Evolutionary conservation across 306 rosid genomes (phyloP).

Genomic region (Cucurbita ficifolia): DNA sequence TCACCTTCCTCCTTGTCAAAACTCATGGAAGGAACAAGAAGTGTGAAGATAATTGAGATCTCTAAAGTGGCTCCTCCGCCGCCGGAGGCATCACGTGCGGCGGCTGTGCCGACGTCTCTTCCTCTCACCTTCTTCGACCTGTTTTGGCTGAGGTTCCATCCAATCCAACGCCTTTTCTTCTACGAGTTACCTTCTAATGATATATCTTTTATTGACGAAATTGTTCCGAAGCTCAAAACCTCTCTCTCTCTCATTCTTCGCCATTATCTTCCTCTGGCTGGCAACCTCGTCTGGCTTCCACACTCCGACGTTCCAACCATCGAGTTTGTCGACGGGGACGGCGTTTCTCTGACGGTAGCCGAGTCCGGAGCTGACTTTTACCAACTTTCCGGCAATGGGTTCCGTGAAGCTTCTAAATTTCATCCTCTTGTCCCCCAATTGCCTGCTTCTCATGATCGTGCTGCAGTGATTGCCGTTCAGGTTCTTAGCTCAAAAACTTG

Average conservation of each 20-base stretch:
- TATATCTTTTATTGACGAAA: neutral
- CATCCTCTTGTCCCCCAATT: neutral
- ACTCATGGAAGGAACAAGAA: no score
- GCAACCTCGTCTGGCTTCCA: neutral
- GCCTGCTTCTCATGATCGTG: neutral
- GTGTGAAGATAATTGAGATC: neutral
- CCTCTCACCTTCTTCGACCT: conserved; percentile 21
- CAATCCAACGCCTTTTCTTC: conserved; percentile 6
- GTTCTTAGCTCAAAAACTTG: neutral
- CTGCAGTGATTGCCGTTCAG: neutral
- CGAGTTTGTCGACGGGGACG: neutral
- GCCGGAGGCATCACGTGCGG: neutral
- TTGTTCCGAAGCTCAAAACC: neutral
- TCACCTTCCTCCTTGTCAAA: no score
- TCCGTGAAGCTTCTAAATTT: neutral
- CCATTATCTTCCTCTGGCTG: neutral
- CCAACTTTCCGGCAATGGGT: neutral
- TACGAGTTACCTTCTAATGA: neutral
- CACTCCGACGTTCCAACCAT: neutral
- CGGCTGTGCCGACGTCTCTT: conserved; percentile 3
- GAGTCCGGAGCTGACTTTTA: neutral
- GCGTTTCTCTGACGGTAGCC: neutral
- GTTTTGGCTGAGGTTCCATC: conserved; percentile 2
- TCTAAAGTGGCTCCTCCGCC: conserved; percentile 14
- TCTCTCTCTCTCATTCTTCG: neutral